Evolutionary conservation across 495 filamentous ascomycete species (phyloP).

Genomic region (Penicillium nucicola): DNA sequence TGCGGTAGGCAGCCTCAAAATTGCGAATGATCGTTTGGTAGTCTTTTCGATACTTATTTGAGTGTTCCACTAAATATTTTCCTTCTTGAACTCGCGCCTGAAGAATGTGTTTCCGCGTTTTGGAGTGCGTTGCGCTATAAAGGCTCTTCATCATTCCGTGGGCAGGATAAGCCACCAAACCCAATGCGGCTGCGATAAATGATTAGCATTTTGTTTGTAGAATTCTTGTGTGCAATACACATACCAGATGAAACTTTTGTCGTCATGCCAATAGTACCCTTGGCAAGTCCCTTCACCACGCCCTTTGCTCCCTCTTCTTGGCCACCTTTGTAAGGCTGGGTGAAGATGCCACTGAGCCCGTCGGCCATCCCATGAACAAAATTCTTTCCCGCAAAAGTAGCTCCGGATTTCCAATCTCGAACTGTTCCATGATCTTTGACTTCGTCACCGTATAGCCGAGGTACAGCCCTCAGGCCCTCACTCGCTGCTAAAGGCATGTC

Average conservation of each 20-base stretch:
- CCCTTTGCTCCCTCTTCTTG: conserved; percentile 57
- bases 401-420: conserved; percentile 34
- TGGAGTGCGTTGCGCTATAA: conserved; percentile 1
- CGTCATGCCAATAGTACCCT: conserved; percentile 70
- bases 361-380: conserved; percentile 70
- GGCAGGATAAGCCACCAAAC: conserved; percentile 6
- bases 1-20: neutral
- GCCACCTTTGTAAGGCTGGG: conserved; percentile 61
- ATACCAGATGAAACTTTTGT: conserved; percentile 50
- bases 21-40: neutral
- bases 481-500: conserved; percentile 69
- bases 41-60: neutral
- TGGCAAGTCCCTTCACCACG: conserved; percentile 63
- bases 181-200: neutral
- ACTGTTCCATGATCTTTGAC: conserved; percentile 33
- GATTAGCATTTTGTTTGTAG: neutral
- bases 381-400: conserved; percentile 42
- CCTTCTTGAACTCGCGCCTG: neutral
- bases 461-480: conserved; percentile 81
- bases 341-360: conserved; percentile 66
- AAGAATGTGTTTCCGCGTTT: neutral
- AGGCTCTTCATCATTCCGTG: conserved; percentile 11
- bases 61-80: neutral
- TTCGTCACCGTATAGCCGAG: conserved; percentile 68
- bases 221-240: neutral